These are phyloP conservation scores for Draba incana DNA, from an alignment of 345 rosid genomes.

Conservation along the genomic window DNA sequence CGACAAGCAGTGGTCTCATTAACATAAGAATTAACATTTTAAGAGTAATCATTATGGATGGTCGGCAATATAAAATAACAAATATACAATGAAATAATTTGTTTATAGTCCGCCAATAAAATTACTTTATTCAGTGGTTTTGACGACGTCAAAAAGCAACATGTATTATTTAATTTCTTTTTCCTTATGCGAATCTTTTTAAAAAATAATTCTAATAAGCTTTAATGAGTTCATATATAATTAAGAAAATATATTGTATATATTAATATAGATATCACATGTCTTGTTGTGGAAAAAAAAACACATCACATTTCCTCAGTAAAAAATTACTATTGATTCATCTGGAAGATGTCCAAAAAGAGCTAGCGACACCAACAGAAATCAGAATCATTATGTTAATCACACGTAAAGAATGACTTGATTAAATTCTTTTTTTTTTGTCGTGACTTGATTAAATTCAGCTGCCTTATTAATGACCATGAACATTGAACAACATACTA, in stretches of 20 bases:
- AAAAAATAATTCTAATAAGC: neutral
- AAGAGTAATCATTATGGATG: slow-evolving; percentile 35
- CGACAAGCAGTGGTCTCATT: slow-evolving; percentile 36
- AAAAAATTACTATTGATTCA: neutral
- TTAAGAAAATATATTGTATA: neutral
- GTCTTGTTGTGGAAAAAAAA: slow-evolving; percentile 2
- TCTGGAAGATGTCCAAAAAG: slow-evolving; percentile 24
- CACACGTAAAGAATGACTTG: slow-evolving; percentile 4
- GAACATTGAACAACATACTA: slow-evolving; percentile 17
- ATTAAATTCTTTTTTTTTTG: too few species aligned
- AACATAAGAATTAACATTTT: slow-evolving; percentile 31
- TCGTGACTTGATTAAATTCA: too few species aligned
- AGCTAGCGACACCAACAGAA: slow-evolving; percentile 2
- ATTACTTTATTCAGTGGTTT: slow-evolving; percentile 40
- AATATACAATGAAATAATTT: slow-evolving; percentile 16
- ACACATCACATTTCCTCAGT: slow-evolving; percentile 24
- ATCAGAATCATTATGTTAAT: slow-evolving; percentile 7
- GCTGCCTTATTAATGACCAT: slow-evolving; percentile 18
- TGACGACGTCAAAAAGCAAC: slow-evolving; percentile 41
- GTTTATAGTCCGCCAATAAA: slow-evolving; percentile 3
- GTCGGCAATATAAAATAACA: slow-evolving; percentile 38
- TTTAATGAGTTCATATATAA: slow-evolving; percentile 22
- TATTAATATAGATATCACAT: neutral
- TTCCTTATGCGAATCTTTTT: neutral
- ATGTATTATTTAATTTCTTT: slow-evolving; percentile 13